Evolutionary conservation across 768 basidiomycete species (phyloP).

Genomic region (Phaeotremella fagi): DNA sequence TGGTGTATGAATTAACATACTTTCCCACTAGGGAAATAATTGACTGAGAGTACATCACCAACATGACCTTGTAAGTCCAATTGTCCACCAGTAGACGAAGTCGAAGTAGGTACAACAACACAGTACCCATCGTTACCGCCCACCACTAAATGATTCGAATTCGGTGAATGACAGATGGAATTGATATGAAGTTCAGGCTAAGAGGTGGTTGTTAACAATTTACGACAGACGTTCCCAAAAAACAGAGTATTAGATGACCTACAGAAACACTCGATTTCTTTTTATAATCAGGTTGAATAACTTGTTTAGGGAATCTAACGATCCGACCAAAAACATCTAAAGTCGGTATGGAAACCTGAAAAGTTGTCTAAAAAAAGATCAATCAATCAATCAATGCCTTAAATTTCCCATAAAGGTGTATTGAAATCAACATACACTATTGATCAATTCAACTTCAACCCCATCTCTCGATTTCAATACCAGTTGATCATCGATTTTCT

Average conservation of each 20-base stretch:
- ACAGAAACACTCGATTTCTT: conserved; percentile 32
- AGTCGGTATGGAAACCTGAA: conserved; percentile 37
- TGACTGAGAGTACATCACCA: conserved; percentile 45
- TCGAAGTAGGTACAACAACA: conserved; percentile 21
- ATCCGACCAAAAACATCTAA: conserved; percentile 55
- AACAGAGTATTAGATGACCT: conserved; percentile 1
- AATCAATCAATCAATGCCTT: too few relatives aligned
- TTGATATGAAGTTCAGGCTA: conserved; percentile 43
- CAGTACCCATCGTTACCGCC: conserved; percentile 46
- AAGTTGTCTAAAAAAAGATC: conserved; percentile 24
- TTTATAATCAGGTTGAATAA: conserved; percentile 54
- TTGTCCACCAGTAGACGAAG: conserved; percentile 4
- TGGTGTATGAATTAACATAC: conserved; percentile 13
- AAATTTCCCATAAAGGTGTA: too few relatives aligned
- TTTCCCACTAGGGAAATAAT: conserved; percentile 48
- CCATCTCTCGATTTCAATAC: conserved; percentile 55
- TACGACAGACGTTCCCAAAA: conserved; percentile 4
- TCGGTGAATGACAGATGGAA: conserved; percentile 33
- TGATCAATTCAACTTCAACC: conserved; percentile 50
- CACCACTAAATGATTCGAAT: conserved; percentile 27
- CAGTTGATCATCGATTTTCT: too few relatives aligned
- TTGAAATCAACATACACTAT: conserved; percentile 20
- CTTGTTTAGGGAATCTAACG: conserved; percentile 55
- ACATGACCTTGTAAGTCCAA: conserved; percentile 47
- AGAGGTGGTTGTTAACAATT: conserved; percentile 3